phyloP scores from a whole-genome alignment of 495 filamentous ascomycete genomes.

The Aspergillus diversus region DNA sequence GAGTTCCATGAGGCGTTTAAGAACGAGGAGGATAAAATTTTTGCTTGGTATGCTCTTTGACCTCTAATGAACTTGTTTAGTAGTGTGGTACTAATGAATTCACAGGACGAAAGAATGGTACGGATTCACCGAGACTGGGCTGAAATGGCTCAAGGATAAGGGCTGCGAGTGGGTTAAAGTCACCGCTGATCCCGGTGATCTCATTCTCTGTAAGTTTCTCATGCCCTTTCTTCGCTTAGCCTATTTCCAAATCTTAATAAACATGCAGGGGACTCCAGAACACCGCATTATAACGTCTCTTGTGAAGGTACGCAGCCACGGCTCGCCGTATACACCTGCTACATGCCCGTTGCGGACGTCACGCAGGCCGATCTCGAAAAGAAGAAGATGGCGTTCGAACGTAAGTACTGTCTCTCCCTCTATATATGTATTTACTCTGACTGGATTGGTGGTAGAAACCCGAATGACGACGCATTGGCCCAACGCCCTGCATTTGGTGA shows the following conservation, averaged over 20 bases:
- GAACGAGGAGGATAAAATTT: slow-evolving; percentile 9
- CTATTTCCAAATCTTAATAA: no score
- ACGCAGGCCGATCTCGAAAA: slow-evolving; percentile 1
- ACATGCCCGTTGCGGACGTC: slow-evolving; percentile 7
- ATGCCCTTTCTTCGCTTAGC: no score
- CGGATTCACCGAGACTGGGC: slow-evolving; percentile 6
- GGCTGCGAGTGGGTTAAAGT: slow-evolving; percentile 12
- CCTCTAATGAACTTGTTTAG: no score
- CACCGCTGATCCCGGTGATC: slow-evolving; percentile 7
- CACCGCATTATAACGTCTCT: slow-evolving; percentile 10
- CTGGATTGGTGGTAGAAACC: neutral
- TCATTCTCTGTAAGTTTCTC: slow-evolving; percentile 3
- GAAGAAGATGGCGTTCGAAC: slow-evolving; percentile 12
- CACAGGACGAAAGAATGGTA: slow-evolving; percentile 2
- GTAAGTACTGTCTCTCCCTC: neutral
- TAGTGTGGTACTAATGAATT: no score
- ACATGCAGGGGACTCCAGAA: neutral
- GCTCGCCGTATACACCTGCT: slow-evolving; percentile 6
- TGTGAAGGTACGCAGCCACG: slow-evolving; percentile 1
- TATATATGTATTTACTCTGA: no score
- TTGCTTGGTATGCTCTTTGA: neutral
- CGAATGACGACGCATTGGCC: slow-evolving; percentile 17
- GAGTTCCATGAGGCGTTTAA: slow-evolving; percentile 14
- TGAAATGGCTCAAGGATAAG: slow-evolving; percentile 1
- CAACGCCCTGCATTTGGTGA: slow-evolving; percentile 14